A percentile compares a stretch with the other conserved stretches of the same genome.
Conservation (phyloP, 1,284 basidiomycete genomes). For the Malassezia globosa region DNA sequence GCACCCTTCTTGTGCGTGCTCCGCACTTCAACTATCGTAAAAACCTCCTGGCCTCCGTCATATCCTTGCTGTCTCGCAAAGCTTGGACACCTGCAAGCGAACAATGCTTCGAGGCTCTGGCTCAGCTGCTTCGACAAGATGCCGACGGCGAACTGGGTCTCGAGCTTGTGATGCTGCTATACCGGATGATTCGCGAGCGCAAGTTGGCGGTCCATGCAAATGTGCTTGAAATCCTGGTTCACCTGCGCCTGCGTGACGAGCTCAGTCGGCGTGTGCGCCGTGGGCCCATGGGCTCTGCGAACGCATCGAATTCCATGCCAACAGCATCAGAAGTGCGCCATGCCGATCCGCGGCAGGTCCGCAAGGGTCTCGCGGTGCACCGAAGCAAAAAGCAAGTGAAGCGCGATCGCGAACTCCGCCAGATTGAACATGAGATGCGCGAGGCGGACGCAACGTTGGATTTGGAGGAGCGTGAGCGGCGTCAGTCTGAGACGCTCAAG, state of each 20-base stretch:
- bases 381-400: constrained; percentile 42
- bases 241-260: constrained; percentile 78
- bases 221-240: constrained; percentile 71
- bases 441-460: constrained; percentile 82
- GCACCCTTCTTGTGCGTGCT: constrained; percentile 66
- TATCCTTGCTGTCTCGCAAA: constrained; percentile 65
- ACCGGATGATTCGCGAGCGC: constrained; percentile 91
- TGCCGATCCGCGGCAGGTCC: constrained; percentile 39
- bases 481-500: constrained; percentile 97
- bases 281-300: constrained; percentile 51
- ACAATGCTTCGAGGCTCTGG: constrained; percentile 67
- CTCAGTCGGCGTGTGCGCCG: constrained; percentile 48
- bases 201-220: constrained; percentile 80
- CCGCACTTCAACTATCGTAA: constrained; percentile 95
- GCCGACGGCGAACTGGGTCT: constrained; percentile 67
- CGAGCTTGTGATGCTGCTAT: constrained; percentile 77
- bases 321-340: constrained; percentile 49
- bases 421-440: constrained; percentile 43
- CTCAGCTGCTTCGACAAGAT: constrained; percentile 70
- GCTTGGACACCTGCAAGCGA: constrained; percentile 57
- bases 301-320: constrained; percentile 63
- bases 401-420: constrained; percentile 29
- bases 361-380: constrained; percentile 37
- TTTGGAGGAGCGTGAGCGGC: constrained; percentile 69
- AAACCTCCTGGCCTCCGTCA: constrained; percentile 79